Base-by-base conservation (phyloP, 2,329 filamentous ascomycete genomes). In the Lasiodiplodia sp. region DNA sequence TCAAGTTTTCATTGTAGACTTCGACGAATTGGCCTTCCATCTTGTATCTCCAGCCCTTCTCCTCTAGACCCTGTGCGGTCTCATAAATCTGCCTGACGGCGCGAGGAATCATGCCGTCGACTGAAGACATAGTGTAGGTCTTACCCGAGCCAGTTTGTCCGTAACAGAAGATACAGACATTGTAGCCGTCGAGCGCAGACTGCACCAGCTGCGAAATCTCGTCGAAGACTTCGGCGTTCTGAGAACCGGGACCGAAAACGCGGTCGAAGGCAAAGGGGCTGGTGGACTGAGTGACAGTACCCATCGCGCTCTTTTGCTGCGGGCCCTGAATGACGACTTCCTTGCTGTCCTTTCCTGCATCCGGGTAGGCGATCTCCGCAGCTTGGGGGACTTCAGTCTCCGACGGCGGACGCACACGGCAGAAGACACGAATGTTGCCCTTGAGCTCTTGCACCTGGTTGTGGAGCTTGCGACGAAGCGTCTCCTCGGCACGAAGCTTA, bases 101-200 rank as follows among this genome's bases (percentile, higher is more conserved):
- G 8, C 92, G 88, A 1, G 96, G 95, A 69, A 99, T 99, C 91
- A 99, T 97, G 72, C 96, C 96, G 74, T 97, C 93, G 2, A 84
- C 81, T 2, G 92, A 96, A 11, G 92, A 96, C 96, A 99, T 99
- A 4, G 96, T 98, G 77, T 91, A 92, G 0, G 96, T 99, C 85
- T 99, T 99, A 70, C 96, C 96, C 21, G 94, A 96, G 3, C 96
- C 96, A 0, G 96, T 99, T 80, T 99, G 96, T 53, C 96, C 96
- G 77, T 99, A 99, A 77, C 94, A 97, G 82, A 99, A 97, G 71
- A 99, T 98, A 80, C 95, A 98, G 64, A 99, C 96, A 73, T 98
- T 99, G 83, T 97, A 99, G 1, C 96, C 96, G 76, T 99, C 96
- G 49, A 99, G 86, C 0, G 96, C 96, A 73, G 93, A 97, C 80